Evolutionary conservation across 2,329 filamentous ascomycete species (phyloP).

Genomic region (Neonectria neomacrospora): DNA sequence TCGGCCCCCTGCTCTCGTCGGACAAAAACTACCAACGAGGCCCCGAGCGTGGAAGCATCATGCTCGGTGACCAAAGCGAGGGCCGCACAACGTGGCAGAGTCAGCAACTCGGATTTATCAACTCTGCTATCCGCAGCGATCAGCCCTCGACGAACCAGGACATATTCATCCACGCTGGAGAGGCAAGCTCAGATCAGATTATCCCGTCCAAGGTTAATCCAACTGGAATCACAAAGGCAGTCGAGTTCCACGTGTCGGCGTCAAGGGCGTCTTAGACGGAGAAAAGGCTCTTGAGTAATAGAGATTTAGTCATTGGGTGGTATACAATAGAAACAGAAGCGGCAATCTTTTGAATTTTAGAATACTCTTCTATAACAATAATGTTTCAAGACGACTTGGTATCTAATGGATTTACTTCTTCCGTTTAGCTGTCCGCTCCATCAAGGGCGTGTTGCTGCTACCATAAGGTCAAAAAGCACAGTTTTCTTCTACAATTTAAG

Average conservation of each 20-base stretch:
- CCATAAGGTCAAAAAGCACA: too few relatives aligned
- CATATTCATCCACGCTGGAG: conserved; percentile 35
- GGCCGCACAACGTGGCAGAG: conserved; percentile 32
- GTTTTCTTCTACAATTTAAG: too few relatives aligned
- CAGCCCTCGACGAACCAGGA: neutral
- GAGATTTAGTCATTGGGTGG: neutral
- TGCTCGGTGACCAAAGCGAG: conserved; percentile 33
- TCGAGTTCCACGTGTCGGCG: conserved; percentile 34
- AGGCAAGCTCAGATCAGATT: conserved; percentile 38
- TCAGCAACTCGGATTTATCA: conserved; percentile 25
- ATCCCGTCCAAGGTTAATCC: conserved; percentile 10
- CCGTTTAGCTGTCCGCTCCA: too few relatives aligned
- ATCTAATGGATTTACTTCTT: too few relatives aligned
- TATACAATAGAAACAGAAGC: neutral
- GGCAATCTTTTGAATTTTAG: too few relatives aligned
- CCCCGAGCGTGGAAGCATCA: conserved; percentile 38
- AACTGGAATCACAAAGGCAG: conserved; percentile 34
- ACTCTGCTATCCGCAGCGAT: conserved; percentile 11
- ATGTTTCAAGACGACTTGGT: neutral
- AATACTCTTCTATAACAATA: neutral
- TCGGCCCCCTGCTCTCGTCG: conserved; percentile 41
- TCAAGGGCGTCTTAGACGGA: conserved; percentile 1
- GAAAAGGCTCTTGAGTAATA: neutral
- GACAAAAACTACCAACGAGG: conserved; percentile 37
- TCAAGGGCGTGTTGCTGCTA: too few relatives aligned